Evolutionary conservation across 257 asterid species (phyloP).

Genomic region (Asclepias syriaca): DNA sequence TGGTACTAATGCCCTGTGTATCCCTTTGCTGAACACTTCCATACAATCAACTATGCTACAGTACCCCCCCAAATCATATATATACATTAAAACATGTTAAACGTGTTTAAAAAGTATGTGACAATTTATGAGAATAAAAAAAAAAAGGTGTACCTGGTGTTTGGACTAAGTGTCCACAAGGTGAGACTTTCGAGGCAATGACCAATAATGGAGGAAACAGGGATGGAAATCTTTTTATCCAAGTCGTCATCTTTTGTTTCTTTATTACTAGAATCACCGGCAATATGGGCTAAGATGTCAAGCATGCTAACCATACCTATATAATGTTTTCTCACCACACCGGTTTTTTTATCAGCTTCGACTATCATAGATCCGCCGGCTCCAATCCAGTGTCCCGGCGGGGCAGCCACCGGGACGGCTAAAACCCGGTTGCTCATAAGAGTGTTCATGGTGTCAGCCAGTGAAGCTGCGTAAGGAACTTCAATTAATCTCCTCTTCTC

Average conservation of each 20-base stretch:
- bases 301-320: constrained; percentile 92
- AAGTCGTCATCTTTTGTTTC: constrained; percentile 32
- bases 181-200: constrained; percentile 87
- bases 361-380: constrained; percentile 97
- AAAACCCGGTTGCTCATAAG: constrained; percentile 55
- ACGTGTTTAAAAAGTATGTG: too few species aligned
- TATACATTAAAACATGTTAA: too few species aligned
- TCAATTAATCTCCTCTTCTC: constrained; percentile 64
- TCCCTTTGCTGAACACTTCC: constrained; percentile 92
- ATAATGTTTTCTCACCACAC: constrained; percentile 83
- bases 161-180: constrained; percentile 77
- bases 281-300: constrained; percentile 73
- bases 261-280: constrained; percentile 30
- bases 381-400: constrained; percentile 98
- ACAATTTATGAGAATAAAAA: too few species aligned
- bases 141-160: constrained; percentile 39
- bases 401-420: constrained; percentile 93
- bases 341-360: constrained; percentile 84
- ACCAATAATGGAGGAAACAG: constrained; percentile 81
- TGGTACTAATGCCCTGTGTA: constrained; percentile 86
- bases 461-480: constrained; percentile 85
- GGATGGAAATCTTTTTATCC: constrained; percentile 55
- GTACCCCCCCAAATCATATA: neutral
- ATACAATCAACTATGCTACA: constrained; percentile 51
- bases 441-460: constrained; percentile 70